These are phyloP conservation scores for Yamadazyma blattariae DNA, from an alignment of 1,139 yeast species.

Conservation along the genomic window DNA sequence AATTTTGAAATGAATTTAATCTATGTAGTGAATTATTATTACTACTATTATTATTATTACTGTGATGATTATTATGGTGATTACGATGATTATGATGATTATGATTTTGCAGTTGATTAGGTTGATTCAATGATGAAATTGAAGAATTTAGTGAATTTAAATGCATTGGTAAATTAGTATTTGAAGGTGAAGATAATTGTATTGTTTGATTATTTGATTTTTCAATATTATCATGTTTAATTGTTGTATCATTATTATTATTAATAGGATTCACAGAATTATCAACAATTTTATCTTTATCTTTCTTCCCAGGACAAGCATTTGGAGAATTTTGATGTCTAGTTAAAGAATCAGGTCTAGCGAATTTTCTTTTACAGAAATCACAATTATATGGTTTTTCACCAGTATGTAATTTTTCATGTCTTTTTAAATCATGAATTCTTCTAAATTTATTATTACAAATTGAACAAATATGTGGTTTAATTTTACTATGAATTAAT, in stretches of 20 bases:
- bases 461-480: slow-evolving; percentile 65
- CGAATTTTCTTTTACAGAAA: slow-evolving; percentile 64
- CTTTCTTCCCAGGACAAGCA: slow-evolving; percentile 29
- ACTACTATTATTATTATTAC: neutral
- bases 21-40: neutral
- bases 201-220: neutral
- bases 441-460: slow-evolving; percentile 68
- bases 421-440: slow-evolving; percentile 74
- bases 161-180: neutral
- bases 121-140: too few species aligned
- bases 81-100: neutral
- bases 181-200: neutral
- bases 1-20: too few species aligned
- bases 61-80: neutral
- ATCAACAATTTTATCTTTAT: neutral
- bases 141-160: too few species aligned
- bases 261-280: neutral
- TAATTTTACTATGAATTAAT: slow-evolving; percentile 63
- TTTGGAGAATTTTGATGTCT: slow-evolving; percentile 55
- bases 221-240: neutral
- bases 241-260: neutral
- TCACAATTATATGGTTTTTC: slow-evolving; percentile 66
- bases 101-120: neutral
- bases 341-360: slow-evolving; percentile 74
- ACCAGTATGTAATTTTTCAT: slow-evolving; percentile 73